These are phyloP conservation scores for Solanum etuberosum DNA, from an alignment of 257 asterid species.

Conservation along the genomic window DNA sequence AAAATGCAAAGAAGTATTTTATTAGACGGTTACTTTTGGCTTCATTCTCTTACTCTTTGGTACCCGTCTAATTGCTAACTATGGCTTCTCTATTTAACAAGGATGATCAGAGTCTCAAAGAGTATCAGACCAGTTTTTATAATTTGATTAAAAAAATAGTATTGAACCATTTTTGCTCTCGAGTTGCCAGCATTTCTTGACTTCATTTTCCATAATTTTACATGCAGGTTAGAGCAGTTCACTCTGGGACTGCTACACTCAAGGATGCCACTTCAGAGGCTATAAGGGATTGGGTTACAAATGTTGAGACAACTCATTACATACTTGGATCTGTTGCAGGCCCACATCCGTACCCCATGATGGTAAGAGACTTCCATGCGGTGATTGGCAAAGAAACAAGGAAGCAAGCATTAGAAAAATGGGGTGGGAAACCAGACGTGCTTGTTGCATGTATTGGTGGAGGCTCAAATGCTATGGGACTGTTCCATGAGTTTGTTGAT, in stretches of 20 bases:
- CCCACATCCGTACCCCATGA: conserved; percentile 98
- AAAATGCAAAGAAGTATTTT: background rate
- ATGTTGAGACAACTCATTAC: conserved; percentile 90
- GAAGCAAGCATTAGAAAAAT: conserved; percentile 82
- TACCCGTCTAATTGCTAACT: background rate
- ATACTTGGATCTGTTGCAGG: conserved; percentile 93
- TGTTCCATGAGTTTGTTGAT: conserved; percentile 82
- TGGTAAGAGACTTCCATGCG: conserved; percentile 94
- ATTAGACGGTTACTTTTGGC: background rate
- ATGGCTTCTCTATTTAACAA: background rate
- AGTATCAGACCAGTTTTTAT: background rate
- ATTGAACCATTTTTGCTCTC: background rate
- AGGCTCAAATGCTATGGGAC: conserved; percentile 94
- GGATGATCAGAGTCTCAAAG: background rate
- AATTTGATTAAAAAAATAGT: background rate
- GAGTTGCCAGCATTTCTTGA: background rate
- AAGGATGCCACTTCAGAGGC: conserved; percentile 99
- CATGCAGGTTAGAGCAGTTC: conserved; percentile 79
- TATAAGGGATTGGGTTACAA: conserved; percentile 92
- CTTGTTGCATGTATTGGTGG: conserved; percentile 95
- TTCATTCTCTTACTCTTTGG: background rate
- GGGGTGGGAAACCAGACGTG: conserved; percentile 89
- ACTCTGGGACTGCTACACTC: conserved; percentile 92
- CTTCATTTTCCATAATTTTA: background rate
- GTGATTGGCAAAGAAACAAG: conserved; percentile 96